Evolutionary conservation across 306 rosid species (phyloP).

Genomic region (Gynostemma pentaphyllum): DNA sequence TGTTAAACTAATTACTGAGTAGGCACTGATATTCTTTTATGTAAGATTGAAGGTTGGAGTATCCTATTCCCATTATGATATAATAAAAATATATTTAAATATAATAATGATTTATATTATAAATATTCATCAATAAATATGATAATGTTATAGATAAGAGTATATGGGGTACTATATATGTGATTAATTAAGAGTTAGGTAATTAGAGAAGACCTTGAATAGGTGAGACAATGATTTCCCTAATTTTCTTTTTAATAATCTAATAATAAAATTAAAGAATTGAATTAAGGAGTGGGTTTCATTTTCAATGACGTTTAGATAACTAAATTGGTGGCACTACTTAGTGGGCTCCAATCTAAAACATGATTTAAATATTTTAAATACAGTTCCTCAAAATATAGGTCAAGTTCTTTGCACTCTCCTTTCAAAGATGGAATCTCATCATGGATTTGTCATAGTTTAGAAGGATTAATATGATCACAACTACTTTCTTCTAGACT

Average conservation of each 20-base stretch:
- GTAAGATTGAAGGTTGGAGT: too few species aligned
- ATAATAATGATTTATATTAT: too few species aligned
- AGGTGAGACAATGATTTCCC: not conserved
- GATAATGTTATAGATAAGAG: too few species aligned
- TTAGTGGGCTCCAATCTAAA: constrained; percentile 47
- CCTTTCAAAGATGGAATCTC: constrained; percentile 31
- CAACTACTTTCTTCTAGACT: too few species aligned
- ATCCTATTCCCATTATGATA: too few species aligned
- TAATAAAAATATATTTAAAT: too few species aligned
- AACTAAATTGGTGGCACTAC: constrained; percentile 20
- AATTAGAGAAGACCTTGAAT: not conserved
- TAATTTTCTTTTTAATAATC: not conserved
- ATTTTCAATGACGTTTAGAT: constrained; percentile 24
- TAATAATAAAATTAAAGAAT: not conserved
- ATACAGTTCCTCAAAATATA: constrained; percentile 21
- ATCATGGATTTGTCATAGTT: constrained; percentile 30
- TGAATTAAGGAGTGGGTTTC: constrained; percentile 7
- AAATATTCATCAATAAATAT: too few species aligned
- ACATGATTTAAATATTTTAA: constrained; percentile 12
- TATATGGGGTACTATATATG: too few species aligned
- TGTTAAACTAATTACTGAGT: too few species aligned
- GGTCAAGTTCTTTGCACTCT: constrained; percentile 26
- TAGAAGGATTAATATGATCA: too few species aligned
- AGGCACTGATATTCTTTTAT: too few species aligned
- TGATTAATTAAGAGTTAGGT: not conserved